Evolutionary conservation across 2,329 filamentous ascomycete genomes (phyloP).

Genomic region (Trichoderma koningiopsis): DNA sequence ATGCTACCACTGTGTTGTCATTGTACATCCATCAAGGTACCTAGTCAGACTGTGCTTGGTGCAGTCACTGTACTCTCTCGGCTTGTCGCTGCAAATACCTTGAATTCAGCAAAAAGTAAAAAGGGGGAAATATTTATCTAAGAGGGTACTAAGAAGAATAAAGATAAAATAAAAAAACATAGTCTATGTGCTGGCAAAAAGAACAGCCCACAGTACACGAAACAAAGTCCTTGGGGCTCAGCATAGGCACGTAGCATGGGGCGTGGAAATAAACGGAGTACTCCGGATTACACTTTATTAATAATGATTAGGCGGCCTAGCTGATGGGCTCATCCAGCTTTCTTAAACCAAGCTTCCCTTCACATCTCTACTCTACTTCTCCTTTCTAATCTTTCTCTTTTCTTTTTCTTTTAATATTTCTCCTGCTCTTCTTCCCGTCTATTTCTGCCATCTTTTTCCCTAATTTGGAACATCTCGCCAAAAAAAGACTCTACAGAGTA

Average conservation of each 20-base stretch:
- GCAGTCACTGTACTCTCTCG: too few species aligned
- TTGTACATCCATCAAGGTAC: neutral
- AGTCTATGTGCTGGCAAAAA: neutral
- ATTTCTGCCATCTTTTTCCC: neutral
- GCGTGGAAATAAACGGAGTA: neutral
- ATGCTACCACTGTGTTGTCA: neutral
- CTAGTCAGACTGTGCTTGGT: neutral
- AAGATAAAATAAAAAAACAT: neutral
- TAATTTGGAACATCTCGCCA: neutral
- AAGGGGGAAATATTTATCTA: neutral
- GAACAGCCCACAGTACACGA: neutral
- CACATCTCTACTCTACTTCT: neutral
- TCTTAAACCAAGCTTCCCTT: neutral
- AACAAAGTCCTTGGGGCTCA: neutral
- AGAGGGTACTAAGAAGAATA: neutral
- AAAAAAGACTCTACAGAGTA: neutral
- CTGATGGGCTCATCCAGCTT: neutral
- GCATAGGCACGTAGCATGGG: neutral
- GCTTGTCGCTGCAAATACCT: neutral
- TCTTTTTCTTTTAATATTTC: neutral
- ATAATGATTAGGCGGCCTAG: neutral
- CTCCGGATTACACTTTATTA: neutral
- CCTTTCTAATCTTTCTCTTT: neutral
- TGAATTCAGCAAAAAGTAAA: too few species aligned
- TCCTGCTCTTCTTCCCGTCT: neutral